These are phyloP conservation scores for Boletus edulis DNA, from an alignment of 768 basidiomycete genomes.

Conservation along the genomic window DNA sequence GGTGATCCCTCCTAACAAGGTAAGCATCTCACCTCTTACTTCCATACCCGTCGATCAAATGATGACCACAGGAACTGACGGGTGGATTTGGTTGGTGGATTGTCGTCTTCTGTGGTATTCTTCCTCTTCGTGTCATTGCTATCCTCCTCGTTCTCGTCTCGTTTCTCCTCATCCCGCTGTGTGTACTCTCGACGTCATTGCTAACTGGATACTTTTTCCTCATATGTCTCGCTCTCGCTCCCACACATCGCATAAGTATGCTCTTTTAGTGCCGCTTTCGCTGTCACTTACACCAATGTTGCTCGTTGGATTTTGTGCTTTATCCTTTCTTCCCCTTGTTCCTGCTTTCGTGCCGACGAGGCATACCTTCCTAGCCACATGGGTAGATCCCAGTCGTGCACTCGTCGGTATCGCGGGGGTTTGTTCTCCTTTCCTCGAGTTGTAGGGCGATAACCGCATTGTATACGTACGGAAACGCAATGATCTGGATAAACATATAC, in stretches of 20 bases:
- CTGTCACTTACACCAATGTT: not conserved
- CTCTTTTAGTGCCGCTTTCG: constrained; percentile 1
- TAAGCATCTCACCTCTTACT: not conserved
- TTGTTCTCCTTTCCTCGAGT: not conserved
- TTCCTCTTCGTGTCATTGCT: no score
- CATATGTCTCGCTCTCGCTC: not conserved
- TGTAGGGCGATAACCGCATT: constrained; percentile 6
- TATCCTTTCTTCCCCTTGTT: not conserved
- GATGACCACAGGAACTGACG: not conserved
- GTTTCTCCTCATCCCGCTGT: not conserved
- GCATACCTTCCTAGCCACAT: not conserved
- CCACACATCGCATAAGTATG: constrained; percentile 1
- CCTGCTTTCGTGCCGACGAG: not conserved
- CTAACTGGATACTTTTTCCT: not conserved
- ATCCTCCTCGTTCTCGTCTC: not conserved
- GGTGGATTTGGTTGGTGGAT: not conserved
- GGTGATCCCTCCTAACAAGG: constrained; percentile 1
- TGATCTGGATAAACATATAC: not conserved
- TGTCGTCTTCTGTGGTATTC: not conserved
- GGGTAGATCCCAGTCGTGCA: not conserved
- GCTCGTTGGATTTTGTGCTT: not conserved
- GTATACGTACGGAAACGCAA: constrained; percentile 8
- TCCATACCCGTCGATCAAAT: not conserved
- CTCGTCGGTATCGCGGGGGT: not conserved
- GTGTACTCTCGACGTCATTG: not conserved